Evolutionary conservation across 441 rosid genomes (phyloP).

Genomic region (Sinapis alba): DNA sequence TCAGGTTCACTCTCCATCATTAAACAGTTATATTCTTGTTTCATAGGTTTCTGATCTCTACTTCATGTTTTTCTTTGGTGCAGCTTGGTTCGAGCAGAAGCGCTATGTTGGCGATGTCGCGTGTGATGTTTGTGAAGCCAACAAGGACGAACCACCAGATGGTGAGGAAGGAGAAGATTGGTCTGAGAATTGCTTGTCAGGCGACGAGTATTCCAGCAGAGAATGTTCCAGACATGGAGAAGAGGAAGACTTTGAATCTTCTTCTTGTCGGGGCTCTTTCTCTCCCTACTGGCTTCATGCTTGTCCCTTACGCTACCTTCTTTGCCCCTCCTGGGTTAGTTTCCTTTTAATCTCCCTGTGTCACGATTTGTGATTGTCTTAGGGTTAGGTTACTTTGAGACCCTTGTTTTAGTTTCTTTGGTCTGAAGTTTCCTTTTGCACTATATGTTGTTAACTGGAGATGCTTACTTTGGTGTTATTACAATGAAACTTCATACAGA

Average conservation of each 20-base stretch:
- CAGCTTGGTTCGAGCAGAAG: slow-evolving; percentile 77
- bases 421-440: neutral
- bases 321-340: slow-evolving; percentile 81
- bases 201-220: slow-evolving; percentile 80
- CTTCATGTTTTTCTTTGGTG: neutral
- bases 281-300: slow-evolving; percentile 79
- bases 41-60: neutral
- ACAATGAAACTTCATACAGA: neutral
- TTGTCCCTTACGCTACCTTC: slow-evolving; percentile 79
- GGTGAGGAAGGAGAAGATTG: slow-evolving; percentile 46
- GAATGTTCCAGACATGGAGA: slow-evolving; percentile 87
- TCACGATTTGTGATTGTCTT: neutral
- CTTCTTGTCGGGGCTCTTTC: slow-evolving; percentile 82
- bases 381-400: neutral
- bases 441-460: neutral
- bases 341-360: no score
- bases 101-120: slow-evolving; percentile 55
- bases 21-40: neutral
- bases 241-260: slow-evolving; percentile 81
- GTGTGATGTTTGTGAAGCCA: slow-evolving; percentile 50
- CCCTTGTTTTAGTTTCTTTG: neutral
- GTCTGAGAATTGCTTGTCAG: slow-evolving; percentile 65
- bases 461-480: neutral
- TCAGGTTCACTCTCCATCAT: slow-evolving; percentile 51
- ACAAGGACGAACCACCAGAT: slow-evolving; percentile 45